Percentiles rank a stretch among this genome's conserved stretches.
These are phyloP conservation scores for Fusarium mundagurra DNA, from an alignment of 2,329 filamentous ascomycete species.

Conservation along the genomic window DNA sequence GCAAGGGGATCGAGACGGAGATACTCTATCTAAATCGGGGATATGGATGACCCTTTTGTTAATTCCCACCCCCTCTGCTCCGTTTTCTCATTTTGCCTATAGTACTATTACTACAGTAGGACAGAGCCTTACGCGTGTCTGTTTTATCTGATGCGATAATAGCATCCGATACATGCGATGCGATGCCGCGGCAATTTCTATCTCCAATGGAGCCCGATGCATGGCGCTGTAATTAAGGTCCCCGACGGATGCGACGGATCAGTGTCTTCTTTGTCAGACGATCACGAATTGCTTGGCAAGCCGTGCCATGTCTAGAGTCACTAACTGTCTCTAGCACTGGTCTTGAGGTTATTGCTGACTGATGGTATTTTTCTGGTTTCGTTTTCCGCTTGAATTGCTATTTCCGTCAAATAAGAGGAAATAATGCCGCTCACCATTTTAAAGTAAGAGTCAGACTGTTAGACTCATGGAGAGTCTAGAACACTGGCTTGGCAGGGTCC, in stretches of 20 bases:
- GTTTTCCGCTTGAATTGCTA: neutral
- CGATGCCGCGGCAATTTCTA: slow-evolving; percentile 25
- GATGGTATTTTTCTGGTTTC: too few species aligned
- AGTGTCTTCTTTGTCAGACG: slow-evolving; percentile 27
- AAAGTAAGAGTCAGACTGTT: neutral
- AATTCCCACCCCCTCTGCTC: neutral
- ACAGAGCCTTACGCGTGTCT: neutral
- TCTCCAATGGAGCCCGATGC: neutral
- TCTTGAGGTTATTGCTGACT: slow-evolving; percentile 17
- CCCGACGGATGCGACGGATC: slow-evolving; percentile 24
- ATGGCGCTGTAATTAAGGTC: slow-evolving; percentile 11
- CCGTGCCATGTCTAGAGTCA: neutral
- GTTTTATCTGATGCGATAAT: slow-evolving; percentile 6
- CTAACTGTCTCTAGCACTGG: slow-evolving; percentile 2
- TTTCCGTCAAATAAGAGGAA: slow-evolving; percentile 12
- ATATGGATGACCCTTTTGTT: neutral
- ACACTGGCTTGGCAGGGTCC: slow-evolving; percentile 28
- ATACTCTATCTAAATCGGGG: neutral
- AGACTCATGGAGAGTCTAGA: slow-evolving; percentile 25
- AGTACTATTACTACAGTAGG: neutral
- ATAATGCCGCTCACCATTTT: neutral
- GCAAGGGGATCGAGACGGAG: slow-evolving; percentile 15
- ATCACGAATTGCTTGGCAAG: slow-evolving; percentile 15
- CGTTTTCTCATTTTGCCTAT: neutral
- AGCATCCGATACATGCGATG: neutral